Percentiles rank a stretch among this genome's conserved stretches.
Evolutionary conservation across 2,329 filamentous ascomycete species (phyloP).

Genomic region (Calonectria pseudoturangicola): DNA sequence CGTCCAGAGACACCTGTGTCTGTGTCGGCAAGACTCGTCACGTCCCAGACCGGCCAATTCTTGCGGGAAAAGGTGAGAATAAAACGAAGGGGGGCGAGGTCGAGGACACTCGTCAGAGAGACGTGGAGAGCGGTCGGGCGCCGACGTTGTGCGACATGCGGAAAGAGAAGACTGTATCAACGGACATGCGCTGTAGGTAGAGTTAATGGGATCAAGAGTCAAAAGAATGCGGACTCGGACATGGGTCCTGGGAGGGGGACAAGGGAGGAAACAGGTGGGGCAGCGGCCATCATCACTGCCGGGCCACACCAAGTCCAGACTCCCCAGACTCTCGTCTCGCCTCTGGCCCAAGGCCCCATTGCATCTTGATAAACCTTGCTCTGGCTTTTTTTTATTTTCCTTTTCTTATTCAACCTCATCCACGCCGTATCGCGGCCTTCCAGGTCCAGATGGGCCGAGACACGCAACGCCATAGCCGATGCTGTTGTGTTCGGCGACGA

Average conservation of each 20-base stretch:
- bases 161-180: conserved; percentile 19
- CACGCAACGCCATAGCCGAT: conserved; percentile 17
- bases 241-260: conserved; percentile 17
- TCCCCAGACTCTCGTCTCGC: not conserved
- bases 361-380: conserved; percentile 3
- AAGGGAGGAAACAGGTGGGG: conserved; percentile 27
- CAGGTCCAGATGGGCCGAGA: not conserved
- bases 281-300: conserved; percentile 20
- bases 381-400: too few relatives aligned
- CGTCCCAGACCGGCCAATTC: conserved; percentile 6
- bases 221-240: conserved; percentile 16
- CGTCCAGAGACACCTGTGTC: conserved; percentile 8
- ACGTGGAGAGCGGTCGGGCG: conserved; percentile 8
- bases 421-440: not conserved
- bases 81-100: not conserved
- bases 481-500: not conserved
- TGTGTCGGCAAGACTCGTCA: not conserved
- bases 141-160: conserved; percentile 15
- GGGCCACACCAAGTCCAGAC: conserved; percentile 5
- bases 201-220: conserved; percentile 24
- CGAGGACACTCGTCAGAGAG: not conserved
- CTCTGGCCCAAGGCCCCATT: not conserved
- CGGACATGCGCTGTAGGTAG: conserved; percentile 6
- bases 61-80: not conserved
- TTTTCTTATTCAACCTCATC: not conserved